Evolutionary conservation across 129 eudicot genomes (phyloP).

Genomic region (Heracleum sosnowskyi): DNA sequence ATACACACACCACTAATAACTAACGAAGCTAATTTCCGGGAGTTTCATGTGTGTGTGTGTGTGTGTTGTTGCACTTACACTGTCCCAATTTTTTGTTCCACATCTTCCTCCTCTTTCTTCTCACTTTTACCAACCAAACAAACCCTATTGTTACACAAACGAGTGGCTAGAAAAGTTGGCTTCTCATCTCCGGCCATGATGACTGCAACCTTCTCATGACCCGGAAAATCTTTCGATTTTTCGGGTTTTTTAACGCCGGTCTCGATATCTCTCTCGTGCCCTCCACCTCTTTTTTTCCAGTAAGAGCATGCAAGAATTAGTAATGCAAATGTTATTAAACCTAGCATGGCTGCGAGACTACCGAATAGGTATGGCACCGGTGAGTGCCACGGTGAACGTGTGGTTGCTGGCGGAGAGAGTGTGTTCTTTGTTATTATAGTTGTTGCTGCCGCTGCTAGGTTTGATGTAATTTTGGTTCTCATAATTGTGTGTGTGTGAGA

Average conservation of each 20-base stretch:
- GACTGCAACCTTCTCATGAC: slow-evolving; percentile 56
- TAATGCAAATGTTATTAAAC: slow-evolving; percentile 57
- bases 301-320: slow-evolving; percentile 61
- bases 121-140: neutral
- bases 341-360: slow-evolving; percentile 64
- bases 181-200: slow-evolving; percentile 65
- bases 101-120: neutral
- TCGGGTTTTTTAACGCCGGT: slow-evolving; percentile 29
- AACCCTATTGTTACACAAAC: slow-evolving; percentile 11
- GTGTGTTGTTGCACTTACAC: neutral
- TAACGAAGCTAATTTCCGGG: neutral
- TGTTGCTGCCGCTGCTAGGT: neutral
- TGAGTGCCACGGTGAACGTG: slow-evolving; percentile 66
- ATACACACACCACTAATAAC: neutral
- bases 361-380: slow-evolving; percentile 70
- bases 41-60: too few relatives aligned
- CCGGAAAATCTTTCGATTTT: slow-evolving; percentile 17
- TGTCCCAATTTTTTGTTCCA: neutral
- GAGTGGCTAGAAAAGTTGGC: slow-evolving; percentile 65
- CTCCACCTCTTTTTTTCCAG: slow-evolving; percentile 22
- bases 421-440: slow-evolving; percentile 11
- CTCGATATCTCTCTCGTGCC: slow-evolving; percentile 28
- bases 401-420: slow-evolving; percentile 28
- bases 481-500: neutral
- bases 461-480: neutral